Evolutionary conservation across 306 rosid genomes (phyloP).

Genomic region (Ormosia emarginata): DNA sequence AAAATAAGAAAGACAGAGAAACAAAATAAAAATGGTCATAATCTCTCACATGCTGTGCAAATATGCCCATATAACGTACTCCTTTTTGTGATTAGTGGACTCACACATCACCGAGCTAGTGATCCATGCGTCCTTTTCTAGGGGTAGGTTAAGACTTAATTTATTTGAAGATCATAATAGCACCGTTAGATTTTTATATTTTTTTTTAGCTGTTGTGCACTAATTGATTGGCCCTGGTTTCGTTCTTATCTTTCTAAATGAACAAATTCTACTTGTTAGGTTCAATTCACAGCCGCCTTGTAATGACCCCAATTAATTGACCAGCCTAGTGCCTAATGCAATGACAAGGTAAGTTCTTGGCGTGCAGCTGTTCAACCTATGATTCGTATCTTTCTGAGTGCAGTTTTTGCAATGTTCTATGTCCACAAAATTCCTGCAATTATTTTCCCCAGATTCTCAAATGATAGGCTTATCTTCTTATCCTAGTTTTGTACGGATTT

Average conservation of each 20-base stretch:
- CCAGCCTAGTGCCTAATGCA: neutral
- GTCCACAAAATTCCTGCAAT: neutral
- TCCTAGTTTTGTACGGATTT: neutral
- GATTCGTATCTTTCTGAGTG: neutral
- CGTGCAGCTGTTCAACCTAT: neutral
- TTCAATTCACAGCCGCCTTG: neutral
- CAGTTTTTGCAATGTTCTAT: neutral
- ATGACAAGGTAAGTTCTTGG: neutral
- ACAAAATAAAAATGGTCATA: neutral
- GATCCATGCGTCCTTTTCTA: neutral
- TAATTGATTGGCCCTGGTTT: neutral
- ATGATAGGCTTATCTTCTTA: neutral
- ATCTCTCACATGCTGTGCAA: neutral
- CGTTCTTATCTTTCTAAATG: neutral
- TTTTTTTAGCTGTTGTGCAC: neutral
- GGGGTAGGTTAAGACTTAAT: conserved; percentile 13
- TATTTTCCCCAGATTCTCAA: neutral
- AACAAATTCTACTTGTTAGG: neutral
- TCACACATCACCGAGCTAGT: conserved; percentile 8
- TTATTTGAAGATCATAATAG: neutral
- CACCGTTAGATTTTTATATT: neutral
- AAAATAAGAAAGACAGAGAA: neutral
- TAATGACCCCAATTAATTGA: conserved; percentile 1
- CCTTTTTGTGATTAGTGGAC: neutral
- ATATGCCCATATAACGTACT: neutral